Base-by-base conservation (phyloP, 208 protist genomes). In the Acanthamoeba rhysodes region DNA sequence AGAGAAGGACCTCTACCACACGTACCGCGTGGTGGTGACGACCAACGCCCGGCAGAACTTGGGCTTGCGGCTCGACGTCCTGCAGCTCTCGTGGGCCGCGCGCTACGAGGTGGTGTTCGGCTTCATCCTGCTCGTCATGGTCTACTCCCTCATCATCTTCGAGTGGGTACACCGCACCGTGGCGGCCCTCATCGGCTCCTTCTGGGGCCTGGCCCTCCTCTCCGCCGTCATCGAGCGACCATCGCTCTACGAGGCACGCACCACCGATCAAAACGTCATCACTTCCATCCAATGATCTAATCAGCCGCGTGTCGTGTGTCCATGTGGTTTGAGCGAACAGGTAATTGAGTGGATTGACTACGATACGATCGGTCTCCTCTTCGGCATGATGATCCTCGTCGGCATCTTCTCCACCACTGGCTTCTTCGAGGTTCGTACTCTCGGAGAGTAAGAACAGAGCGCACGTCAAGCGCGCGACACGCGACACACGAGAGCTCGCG, bases 311-410 rank as follows among this genome's bases (percentile, higher is more conserved):
- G 29, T 72, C 37, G 45, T 48, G 45, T 48, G 45, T 48, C n/a
- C 41, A 5, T 45, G 41, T 45, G 41, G 41, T 45, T 45, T 1
- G 41, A 45, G 45, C 45, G 7, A 48, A 48, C 45, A 92, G 85
- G 92, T 98, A 24, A 59, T 97, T 48, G 20, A 27, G 20, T 98
- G 97, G 97, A 97, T 98, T n/a, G 97, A 95, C 59, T 85, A 62
- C 20, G 93, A 90, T 5, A 90, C 93, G 45, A 85, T 95, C 45
- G 66, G 37, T 22, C 92, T 98, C 3, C 64, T 98, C 5, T 97
- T 98, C 59, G 96, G 96, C 22, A 98, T 98, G 97, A 98, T 98
- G 97, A 62, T 97, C 29, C 98, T 98, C 48, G 96, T 98, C 29
- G 68, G 87, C 27, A 96, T 98, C 62, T 96, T 98, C 53, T 95